Conservation (phyloP, 2,329 filamentous ascomycete species). For the Cucurbitaria berberidis region DNA sequence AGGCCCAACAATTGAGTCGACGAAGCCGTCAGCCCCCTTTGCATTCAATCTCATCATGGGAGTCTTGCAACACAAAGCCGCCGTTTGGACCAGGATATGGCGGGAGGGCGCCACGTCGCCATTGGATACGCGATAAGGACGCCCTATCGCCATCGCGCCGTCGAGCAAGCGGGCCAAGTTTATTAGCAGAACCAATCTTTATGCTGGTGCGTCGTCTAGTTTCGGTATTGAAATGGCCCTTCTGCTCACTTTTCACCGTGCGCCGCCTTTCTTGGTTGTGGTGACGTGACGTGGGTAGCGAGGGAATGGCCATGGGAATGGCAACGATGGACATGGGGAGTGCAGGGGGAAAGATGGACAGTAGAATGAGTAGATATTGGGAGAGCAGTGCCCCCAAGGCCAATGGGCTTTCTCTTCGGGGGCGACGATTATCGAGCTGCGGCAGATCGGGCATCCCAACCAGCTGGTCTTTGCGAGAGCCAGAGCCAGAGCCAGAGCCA, state of each 20-base stretch:
- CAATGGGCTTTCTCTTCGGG: neutral
- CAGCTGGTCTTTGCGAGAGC: constrained; percentile 17
- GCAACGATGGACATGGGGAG: neutral
- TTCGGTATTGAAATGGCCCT: constrained; percentile 41
- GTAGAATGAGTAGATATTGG: no score
- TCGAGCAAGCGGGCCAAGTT: constrained; percentile 20
- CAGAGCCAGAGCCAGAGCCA: constrained; percentile 10
- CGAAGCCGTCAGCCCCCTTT: constrained; percentile 32
- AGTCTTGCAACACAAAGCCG: constrained; percentile 28
- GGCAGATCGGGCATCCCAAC: constrained; percentile 25
- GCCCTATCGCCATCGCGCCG: constrained; percentile 34
- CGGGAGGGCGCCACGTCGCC: constrained; percentile 31
- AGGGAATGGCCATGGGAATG: neutral
- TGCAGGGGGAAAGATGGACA: neutral
- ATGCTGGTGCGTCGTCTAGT: constrained; percentile 24
- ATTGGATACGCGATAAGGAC: constrained; percentile 28
- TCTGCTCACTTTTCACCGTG: constrained; percentile 3
- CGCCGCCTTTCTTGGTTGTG: constrained; percentile 6
- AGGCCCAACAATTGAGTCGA: constrained; percentile 33
- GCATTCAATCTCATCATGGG: no score
- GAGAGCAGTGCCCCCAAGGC: neutral
- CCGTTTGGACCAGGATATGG: constrained; percentile 33
- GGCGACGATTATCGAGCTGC: constrained; percentile 22
- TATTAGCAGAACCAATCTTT: constrained; percentile 28
- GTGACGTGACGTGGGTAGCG: constrained; percentile 27